Evolutionary conservation across 352 stramenopile genomes (phyloP), one percentile per base, ranked within the genome.

Genomic region (Globisporangium okanoganense): DNA sequence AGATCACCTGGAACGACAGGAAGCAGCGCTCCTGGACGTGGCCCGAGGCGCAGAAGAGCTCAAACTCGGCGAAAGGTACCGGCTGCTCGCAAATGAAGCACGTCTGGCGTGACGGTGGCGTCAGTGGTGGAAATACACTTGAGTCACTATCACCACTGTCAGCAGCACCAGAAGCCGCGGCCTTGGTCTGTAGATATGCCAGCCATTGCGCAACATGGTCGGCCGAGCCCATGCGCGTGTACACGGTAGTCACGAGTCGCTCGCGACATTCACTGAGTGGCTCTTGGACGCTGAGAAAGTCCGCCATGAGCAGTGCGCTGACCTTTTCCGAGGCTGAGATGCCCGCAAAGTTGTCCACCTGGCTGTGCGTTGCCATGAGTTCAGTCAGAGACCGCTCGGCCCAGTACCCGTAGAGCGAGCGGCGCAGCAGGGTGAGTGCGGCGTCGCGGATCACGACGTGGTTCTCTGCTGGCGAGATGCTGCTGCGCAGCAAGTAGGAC

Each of bases 1-100:
- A 59, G 25, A 94, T 71, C 10, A 76, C 77, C 55, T 77, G 74
- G 41, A 92, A 92, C 31, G 81, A 92, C 22, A 92, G 59, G 41
- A 92, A 94, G 52, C 85, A 92, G 13, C 85, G 73, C 44, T 92
- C 82, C 48, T 90, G 66, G n/a, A 72, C 64, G 61, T 94, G 85
- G 4, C 78, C 73, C 3, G 76, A 73, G 27, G 72, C 69, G 55
- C 85, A 94, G 18, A 67, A 67, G 31, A 86, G 65, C 49, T 85
- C 76, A 5, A 91, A 70, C 53, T 92, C 81, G 40, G 69, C 68
- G 66, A 86, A 91, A 22, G 71, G 79, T 35, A 89, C 78, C 14
- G 60, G 67, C 33, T 81, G 69, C 18, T 88, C 70, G 53, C 82
- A 91, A 43, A 91, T 89, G 22, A 87, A 89, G 56, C 82, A 91